Evolutionary conservation across 495 filamentous ascomycete species (phyloP).

Genomic region (Immersiella caudata): DNA sequence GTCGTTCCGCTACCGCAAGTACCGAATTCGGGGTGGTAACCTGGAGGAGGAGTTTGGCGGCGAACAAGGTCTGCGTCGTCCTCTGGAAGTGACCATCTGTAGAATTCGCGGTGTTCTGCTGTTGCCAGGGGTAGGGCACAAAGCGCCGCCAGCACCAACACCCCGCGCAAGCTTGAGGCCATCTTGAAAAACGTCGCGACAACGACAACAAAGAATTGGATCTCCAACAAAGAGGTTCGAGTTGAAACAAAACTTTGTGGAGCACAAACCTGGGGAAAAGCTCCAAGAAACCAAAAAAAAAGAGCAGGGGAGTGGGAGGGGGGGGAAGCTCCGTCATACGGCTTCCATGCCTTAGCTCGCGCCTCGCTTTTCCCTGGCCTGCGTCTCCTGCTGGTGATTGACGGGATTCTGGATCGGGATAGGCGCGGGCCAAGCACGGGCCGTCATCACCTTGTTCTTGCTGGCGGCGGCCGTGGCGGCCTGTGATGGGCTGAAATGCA

Average conservation of each 20-base stretch:
- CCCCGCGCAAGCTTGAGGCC: conserved; percentile 6
- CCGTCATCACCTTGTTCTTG: conserved; percentile 11
- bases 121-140: conserved; percentile 6
- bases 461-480: conserved; percentile 28
- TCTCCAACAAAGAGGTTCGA: background rate
- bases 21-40: conserved; percentile 39
- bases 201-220: background rate
- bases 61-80: conserved; percentile 15
- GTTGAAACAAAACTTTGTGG: background rate
- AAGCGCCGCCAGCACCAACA: conserved; percentile 2
- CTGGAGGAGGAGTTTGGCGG: conserved; percentile 30
- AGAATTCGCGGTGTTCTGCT: conserved; percentile 24
- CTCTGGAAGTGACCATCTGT: conserved; percentile 23
- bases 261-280: background rate
- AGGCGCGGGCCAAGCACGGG: conserved; percentile 9
- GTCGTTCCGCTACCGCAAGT: conserved; percentile 33
- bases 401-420: conserved; percentile 6
- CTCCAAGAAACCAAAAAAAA: conserved; percentile 1
- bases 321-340: conserved; percentile 9
- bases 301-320: background rate
- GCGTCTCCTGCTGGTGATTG: background rate
- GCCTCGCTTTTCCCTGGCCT: background rate
- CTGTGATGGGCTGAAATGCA: conserved; percentile 31
- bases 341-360: conserved; percentile 7
- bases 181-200: background rate